Conservation (phyloP, 768 basidiomycete species). For the Porpolomopsis calyptriformis region DNA sequence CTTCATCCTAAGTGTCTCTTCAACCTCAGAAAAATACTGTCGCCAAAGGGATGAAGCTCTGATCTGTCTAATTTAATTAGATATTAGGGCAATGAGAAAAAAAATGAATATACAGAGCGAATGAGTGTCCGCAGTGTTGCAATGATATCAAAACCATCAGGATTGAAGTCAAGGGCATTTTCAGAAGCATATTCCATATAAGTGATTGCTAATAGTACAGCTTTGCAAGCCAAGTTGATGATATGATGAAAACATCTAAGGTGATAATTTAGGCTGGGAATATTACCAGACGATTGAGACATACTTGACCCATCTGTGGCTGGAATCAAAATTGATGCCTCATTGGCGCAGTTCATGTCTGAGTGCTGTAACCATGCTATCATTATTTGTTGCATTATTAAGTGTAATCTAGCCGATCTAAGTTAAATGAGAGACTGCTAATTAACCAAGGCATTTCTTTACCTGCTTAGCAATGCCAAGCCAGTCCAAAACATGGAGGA, state of each 20-base stretch:
- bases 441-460: constrained; percentile 3
- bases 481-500: constrained; percentile 22
- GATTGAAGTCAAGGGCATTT: constrained; percentile 3
- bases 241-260: constrained; percentile 25
- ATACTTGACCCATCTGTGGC: constrained; percentile 18
- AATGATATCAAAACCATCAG: constrained; percentile 13
- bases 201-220: constrained; percentile 18
- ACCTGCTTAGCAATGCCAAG: constrained; percentile 20
- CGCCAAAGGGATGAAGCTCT: constrained; percentile 17
- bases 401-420: constrained; percentile 30
- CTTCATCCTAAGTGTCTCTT: constrained; percentile 4
- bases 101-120: constrained; percentile 12
- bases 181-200: constrained; percentile 10
- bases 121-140: constrained; percentile 15
- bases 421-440: constrained; percentile 1
- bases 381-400: constrained; percentile 26
- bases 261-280: constrained; percentile 3
- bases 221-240: constrained; percentile 23
- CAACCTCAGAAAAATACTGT: constrained; percentile 15
- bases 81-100: constrained; percentile 4
- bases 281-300: constrained; percentile 4
- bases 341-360: constrained; percentile 12
- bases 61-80: constrained; percentile 9
- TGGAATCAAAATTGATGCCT: constrained; percentile 15
- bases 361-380: constrained; percentile 20